Base-by-base conservation (phyloP, 371 early-diverging fungal species). In the Caulochytrium protostelioides region DNA sequence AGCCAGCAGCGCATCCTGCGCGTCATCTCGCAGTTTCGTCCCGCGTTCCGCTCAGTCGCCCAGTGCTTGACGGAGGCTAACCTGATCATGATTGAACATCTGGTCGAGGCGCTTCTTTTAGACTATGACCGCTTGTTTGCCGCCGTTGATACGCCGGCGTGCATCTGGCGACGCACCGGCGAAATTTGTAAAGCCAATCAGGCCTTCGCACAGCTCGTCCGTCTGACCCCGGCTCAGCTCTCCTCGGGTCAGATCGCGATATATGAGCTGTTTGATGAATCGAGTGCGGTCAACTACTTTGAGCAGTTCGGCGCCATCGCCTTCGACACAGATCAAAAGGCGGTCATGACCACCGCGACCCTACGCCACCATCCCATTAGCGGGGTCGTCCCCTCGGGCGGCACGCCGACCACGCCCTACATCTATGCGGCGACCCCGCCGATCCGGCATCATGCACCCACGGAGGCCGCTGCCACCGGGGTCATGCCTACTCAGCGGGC, bases 111-210 rank as follows among this genome's bases (percentile, higher is more conserved):
- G 4, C 54, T 83, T 35, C 52, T 87, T 25, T 57, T 87, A 35
- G 91, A 87, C 47, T 90, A 90, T 39, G 85, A 84, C 55, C 73
- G 83, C 37, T 78, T 82, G 27, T 86, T 90, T 49, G 76, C 76
- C 32, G 64, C 81, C n/a, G 82, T 87, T 78, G 91, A 87, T 14
- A 75, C 84, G 24, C 91, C 91, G 0, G 76, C 84, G 12, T 83
- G 85, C 43, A 53, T 87, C 18, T 87, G 89, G 91, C 66, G 91
- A 17, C 68, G 91, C 23, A 85, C 89, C 0, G 91, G 91, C 14
- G 89, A 90, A 54, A 86, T 90, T 20, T 85, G 76, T 63, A 85
- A 83, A 42, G 77, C 82, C 17, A 90, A 90, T 59, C 73, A 77
- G 38, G 83, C 83, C 53, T 90, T 90, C 65, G 85, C 86, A 1